Evolutionary conservation across 345 rosid species (phyloP).

Genomic region (Syzygium jambos): DNA sequence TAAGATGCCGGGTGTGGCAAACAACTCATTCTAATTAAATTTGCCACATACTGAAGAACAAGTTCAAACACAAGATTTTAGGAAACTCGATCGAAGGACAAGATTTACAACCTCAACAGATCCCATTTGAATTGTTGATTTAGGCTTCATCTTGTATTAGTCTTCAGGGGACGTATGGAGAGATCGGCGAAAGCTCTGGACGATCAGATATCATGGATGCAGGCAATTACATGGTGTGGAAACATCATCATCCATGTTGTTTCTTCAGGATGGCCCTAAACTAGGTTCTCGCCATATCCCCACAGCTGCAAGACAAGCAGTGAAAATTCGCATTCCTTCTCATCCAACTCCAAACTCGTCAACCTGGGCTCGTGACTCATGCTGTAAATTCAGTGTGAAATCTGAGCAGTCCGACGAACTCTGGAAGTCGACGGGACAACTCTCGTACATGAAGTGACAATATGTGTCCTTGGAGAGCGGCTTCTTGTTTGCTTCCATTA

Average conservation of each 20-base stretch:
- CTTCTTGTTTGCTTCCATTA: too few species aligned
- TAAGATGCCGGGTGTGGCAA: too few species aligned
- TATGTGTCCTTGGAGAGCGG: neutral
- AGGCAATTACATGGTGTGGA: too few species aligned
- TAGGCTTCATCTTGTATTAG: too few species aligned
- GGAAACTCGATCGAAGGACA: too few species aligned
- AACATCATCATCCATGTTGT: neutral
- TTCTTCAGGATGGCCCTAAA: neutral
- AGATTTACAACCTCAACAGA: too few species aligned
- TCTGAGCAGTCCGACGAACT: neutral
- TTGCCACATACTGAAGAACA: too few species aligned
- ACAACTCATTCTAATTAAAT: too few species aligned
- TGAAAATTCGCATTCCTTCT: neutral
- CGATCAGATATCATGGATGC: neutral
- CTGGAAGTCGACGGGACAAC: neutral
- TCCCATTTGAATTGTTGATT: too few species aligned
- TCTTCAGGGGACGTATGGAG: neutral
- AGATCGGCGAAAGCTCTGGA: neutral
- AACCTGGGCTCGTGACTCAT: too few species aligned
- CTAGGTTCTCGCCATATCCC: neutral
- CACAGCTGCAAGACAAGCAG: neutral
- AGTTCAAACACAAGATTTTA: too few species aligned
- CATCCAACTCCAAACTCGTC: neutral
- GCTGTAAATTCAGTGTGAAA: neutral
- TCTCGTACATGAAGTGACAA: neutral